phyloP scores from a whole-genome alignment of 495 filamentous ascomycete species.

The Stereocaulon alpinum region DNA sequence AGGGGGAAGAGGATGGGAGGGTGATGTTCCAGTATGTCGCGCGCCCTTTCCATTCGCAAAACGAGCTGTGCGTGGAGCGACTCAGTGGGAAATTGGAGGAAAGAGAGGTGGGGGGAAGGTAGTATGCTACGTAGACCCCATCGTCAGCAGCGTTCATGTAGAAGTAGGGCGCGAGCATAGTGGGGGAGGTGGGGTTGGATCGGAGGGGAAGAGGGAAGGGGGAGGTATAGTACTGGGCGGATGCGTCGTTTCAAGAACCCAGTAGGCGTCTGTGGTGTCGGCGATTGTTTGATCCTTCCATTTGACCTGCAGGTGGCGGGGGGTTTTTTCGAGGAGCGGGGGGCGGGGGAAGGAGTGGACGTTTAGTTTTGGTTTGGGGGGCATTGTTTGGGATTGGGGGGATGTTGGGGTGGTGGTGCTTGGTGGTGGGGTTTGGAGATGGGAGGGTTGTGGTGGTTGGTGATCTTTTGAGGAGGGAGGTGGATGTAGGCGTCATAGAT shows the following conservation, averaged over 20 bases:
- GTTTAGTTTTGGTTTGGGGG: slow-evolving; percentile 40
- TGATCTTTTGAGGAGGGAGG: neutral
- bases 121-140: slow-evolving; percentile 35
- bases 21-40: slow-evolving; percentile 39
- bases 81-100: slow-evolving; percentile 29
- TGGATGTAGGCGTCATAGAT: neutral
- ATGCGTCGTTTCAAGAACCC: slow-evolving; percentile 51
- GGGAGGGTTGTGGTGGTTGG: neutral
- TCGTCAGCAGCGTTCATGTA: no score
- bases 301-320: slow-evolving; percentile 42
- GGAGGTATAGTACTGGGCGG: slow-evolving; percentile 33
- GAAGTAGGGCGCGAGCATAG: no score
- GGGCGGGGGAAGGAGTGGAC: slow-evolving; percentile 50
- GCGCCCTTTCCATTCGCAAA: slow-evolving; percentile 48
- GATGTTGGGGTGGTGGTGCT: neutral
- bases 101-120: slow-evolving; percentile 38
- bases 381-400: slow-evolving; percentile 19
- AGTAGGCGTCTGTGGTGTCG: slow-evolving; percentile 44
- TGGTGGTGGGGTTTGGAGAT: neutral
- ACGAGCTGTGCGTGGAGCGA: slow-evolving; percentile 35
- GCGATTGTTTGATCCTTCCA: slow-evolving; percentile 41
- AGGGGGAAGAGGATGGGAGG: slow-evolving; percentile 32
- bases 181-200: neutral
- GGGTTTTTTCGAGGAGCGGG: slow-evolving; percentile 40
- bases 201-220: neutral